Evolutionary conservation across 495 filamentous ascomycete species (phyloP).

Genomic region (Aspergillus panamensis): DNA sequence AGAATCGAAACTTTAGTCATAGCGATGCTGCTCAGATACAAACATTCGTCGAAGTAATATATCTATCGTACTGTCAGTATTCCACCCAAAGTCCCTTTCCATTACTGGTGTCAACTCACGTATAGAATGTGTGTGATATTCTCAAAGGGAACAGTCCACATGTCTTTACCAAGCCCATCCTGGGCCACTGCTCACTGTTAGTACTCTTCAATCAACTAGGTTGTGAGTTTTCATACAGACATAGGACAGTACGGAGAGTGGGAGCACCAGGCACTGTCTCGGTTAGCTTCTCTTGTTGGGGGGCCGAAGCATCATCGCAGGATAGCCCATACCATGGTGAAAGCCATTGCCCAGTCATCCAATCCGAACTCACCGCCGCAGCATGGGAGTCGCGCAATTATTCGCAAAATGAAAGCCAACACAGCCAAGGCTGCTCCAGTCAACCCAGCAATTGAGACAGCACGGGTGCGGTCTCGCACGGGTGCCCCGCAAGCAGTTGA

Average conservation of each 20-base stretch:
- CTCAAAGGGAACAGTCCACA: slow-evolving; percentile 46
- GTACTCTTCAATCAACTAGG: not conserved
- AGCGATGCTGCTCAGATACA: slow-evolving; percentile 35
- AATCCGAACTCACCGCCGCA: slow-evolving; percentile 27
- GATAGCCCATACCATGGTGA: slow-evolving; percentile 27
- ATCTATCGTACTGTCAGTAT: slow-evolving; percentile 13
- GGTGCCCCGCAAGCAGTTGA: slow-evolving; percentile 27
- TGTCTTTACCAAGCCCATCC: slow-evolving; percentile 42
- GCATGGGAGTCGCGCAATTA: slow-evolving; percentile 26
- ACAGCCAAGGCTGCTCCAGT: slow-evolving; percentile 26
- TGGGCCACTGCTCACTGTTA: slow-evolving; percentile 29
- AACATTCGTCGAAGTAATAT: slow-evolving; percentile 32
- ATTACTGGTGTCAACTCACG: slow-evolving; percentile 16
- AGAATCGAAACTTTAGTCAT: slow-evolving; percentile 40
- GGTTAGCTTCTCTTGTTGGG: not conserved
- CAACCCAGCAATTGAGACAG: slow-evolving; percentile 26
- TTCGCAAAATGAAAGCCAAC: slow-evolving; percentile 27
- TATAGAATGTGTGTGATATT: slow-evolving; percentile 42
- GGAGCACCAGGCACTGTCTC: slow-evolving; percentile 20
- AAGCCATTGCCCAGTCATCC: slow-evolving; percentile 32
- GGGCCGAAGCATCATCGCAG: not conserved
- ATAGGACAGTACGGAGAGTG: slow-evolving; percentile 26
- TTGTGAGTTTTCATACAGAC: slow-evolving; percentile 22
- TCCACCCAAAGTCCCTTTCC: not conserved
- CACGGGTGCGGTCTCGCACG: slow-evolving; percentile 24